phyloP scores from a whole-genome alignment of 139 green algal genomes.

The Chlorella sp. region DNA sequence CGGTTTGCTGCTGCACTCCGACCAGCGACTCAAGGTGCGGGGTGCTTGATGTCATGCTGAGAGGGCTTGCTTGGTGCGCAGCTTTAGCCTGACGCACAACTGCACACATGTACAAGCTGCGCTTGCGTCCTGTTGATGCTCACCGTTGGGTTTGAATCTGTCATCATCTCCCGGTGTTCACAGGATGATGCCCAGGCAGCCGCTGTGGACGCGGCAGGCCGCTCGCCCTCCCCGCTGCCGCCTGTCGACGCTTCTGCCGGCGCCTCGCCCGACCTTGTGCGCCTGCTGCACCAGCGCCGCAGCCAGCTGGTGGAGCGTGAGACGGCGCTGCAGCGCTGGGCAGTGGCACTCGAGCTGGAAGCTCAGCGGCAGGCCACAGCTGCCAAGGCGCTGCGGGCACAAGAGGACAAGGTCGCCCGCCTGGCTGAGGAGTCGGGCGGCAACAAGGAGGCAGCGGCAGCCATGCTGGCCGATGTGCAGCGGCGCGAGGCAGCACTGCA shows the following conservation, averaged over 20 bases:
- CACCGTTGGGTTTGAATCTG: not conserved
- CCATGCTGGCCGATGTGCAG: conserved; percentile 29
- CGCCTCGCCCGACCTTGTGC: conserved; percentile 10
- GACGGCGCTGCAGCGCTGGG: conserved; percentile 63
- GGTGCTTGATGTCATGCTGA: not conserved
- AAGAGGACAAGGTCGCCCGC: conserved; percentile 30
- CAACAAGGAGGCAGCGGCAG: conserved; percentile 10
- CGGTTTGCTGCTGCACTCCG: conserved; percentile 33
- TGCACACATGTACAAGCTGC: no score
- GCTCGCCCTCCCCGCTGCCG: conserved; percentile 31
- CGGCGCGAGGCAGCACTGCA: conserved; percentile 26
- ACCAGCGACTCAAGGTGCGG: conserved; percentile 12
- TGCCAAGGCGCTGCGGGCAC: conserved; percentile 8
- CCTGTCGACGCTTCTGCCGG: not conserved
- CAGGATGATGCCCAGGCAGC: conserved; percentile 43
- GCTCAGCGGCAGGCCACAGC: conserved; percentile 36
- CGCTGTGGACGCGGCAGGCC: conserved; percentile 19
- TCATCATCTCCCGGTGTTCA: not conserved
- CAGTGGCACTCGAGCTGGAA: conserved; percentile 48
- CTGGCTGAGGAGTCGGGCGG: not conserved
- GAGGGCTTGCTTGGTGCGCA: no score
- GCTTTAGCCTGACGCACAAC: no score
- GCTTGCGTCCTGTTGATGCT: no score
- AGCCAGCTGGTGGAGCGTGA: conserved; percentile 51
- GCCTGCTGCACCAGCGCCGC: conserved; percentile 35